Evolutionary conservation across 2,329 filamentous ascomycete genomes (phyloP), one percentile per base, ranked within the genome.

Genomic region (Pseudogymnoascus sp.): DNA sequence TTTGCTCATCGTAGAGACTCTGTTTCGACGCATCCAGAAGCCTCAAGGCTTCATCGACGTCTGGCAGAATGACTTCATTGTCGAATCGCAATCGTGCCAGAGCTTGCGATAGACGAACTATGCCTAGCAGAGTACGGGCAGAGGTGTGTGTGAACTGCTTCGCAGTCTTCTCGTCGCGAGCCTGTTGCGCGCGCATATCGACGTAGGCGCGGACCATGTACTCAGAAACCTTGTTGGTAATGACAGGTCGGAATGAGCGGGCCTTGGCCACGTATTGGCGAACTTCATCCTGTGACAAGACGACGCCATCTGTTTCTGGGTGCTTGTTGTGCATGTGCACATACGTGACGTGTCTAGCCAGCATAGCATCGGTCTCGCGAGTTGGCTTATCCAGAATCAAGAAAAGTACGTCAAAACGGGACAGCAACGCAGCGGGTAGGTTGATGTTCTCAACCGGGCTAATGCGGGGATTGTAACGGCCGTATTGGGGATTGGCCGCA

Each of bases 401-500:
- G 80, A 97, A 99, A 66, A 99, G 83, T 66, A 99, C 82, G 73
- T 99, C 94, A 75, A 99, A 99, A 82, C 94, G 90, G 62, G 92
- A 96, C 59, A 99, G 83, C 18, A 99, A 83, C 18, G 94, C 94
- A 15, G 94, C 94, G n/a, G 94, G 94, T 38, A 99, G 85, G 74
- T 99, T 99, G 76, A 99, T 99, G 74, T 99, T 99, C 74, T 99
- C 94, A 23, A 99, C 92, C 0, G 94, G 94, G 0, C 92, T 96
- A 67, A 99, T 88, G 64, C 91, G 90, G 60, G 94, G 94, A 76
- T 99, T 99, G 79, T 99, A 99, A 63, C 94, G 90, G 64, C 94
- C 94, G 70, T 99, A 99, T 39, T 99, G 82, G 61, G 94, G 94
- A 76, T 99, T 99, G 66, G 94, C 94, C 18, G 94, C 94, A 15